Conservation (phyloP, 2,329 filamentous ascomycete species). For the Penicillium brasilianum region DNA sequence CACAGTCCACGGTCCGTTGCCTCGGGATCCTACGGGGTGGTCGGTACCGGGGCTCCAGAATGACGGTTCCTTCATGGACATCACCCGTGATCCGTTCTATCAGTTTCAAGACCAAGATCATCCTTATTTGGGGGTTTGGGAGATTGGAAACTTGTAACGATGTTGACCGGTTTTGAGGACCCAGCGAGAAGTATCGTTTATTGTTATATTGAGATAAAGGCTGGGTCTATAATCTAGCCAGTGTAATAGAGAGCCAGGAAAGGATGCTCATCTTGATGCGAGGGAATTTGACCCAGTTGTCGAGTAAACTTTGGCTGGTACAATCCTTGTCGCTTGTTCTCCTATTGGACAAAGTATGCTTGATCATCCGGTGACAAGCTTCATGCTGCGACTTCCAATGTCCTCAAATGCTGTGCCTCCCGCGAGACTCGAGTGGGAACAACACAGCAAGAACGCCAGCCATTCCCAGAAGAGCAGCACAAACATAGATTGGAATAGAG, state of each 20-base stretch:
- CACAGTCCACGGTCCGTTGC: conserved; percentile 7
- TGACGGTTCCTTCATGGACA: conserved; percentile 36
- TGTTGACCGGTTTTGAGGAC: not conserved
- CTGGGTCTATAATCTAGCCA: not conserved
- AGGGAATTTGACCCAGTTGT: not conserved
- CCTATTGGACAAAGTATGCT: not conserved
- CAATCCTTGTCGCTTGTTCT: not conserved
- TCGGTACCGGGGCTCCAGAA: conserved; percentile 26
- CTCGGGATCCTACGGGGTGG: conserved; percentile 20
- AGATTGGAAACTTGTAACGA: conserved; percentile 33
- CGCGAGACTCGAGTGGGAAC: conserved; percentile 27
- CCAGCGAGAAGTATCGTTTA: not conserved
- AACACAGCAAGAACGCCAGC: conserved; percentile 24
- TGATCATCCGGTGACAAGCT: not conserved
- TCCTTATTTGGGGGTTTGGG: conserved; percentile 36
- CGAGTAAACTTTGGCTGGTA: not conserved
- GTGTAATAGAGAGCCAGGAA: not conserved
- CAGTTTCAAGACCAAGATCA: conserved; percentile 37
- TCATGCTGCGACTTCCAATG: not conserved
- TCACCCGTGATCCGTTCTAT: conserved; percentile 37
- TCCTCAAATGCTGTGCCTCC: conserved; percentile 5
- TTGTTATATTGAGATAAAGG: not conserved
- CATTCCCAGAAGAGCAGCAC: conserved; percentile 29
- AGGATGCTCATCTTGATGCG: not conserved
- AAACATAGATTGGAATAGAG: conserved; percentile 35